Evolutionary conservation across 78 protist species (phyloP), one percentile per base, ranked within the genome.

Genomic region (Creolimax fragrantissima): DNA sequence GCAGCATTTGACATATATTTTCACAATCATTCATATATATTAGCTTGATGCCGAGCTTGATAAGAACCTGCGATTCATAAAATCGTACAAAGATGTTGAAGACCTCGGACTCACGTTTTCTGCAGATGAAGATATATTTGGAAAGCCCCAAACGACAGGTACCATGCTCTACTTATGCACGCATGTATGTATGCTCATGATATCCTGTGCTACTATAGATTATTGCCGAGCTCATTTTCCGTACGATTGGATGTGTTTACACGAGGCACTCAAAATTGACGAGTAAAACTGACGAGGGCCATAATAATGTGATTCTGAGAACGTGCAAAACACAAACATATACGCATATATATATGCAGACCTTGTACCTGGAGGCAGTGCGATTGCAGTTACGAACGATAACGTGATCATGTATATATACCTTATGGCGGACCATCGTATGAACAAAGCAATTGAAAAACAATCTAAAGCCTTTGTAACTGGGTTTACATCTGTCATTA

Each of bases 371-470:
- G 94, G 94, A 3, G 94, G 94, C 11, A 41, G 90, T 35, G 58
- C 35, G 3, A 35, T 45, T n/a, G n/a, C 66, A 2, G 94, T 93
- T 39, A 93, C 91, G 37, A 89, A 89, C 84, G 94, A 81, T 2
- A 93, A 89, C 44, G 7, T 5, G 5, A 47, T 85, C 45, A n/a
- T n/a, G 91, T 94, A 96, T 88, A 74, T 93, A 2, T 66, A 93
- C 81, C 66, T 92, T 37, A 5, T 94, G 92, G 90, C 94, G 7
- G 90, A 93, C 88, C 94, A 89, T 92, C 89, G 94, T 44, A 44
- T 96, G 41, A 96, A 93, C 90, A 2, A 37, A 67, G 94, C 92
- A 67, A 4, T 92, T 32, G 42, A 4, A 5, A 3, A 4, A 42
- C 92, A 85, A 81, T 41, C 93, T 7, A 3, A 37, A 41, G 97